Base-by-base conservation (phyloP, 345 rosid genomes). In the Trapa bicornis region DNA sequence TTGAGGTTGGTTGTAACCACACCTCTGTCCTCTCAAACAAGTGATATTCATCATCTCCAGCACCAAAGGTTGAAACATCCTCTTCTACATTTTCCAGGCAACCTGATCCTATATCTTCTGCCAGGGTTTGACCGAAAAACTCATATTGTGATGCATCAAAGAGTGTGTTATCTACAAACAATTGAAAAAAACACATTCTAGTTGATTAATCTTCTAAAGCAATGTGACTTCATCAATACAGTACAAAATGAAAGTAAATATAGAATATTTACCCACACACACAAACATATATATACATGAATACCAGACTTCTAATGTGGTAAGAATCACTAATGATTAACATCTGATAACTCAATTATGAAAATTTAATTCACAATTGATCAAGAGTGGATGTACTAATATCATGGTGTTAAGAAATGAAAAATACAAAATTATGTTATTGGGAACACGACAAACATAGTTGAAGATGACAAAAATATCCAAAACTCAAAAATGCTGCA, bases 1-100 rank as follows among this genome's bases (percentile, higher is more conserved):
- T 35, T 17, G 37, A 22, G 29, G 29, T 22, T 22, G 29, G 29
- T 17, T 39, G 16, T 62, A 33, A 22, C 16, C 66, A 42, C 73
- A 92, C 98, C 80, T 87, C 95, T 58, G 82, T 86, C 75, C 72
- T 83, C 60, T 92, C 88, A 75, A 91, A 91, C 82, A 91, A 77
- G 67, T 80, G 96, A 72, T 92, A 92, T 72, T 84, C 96, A 66
- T 92, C 96, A 71, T 83, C 86, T 10, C 70, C 81, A 61, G 89
- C 80, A 48, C 87, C 89, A 65, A 79, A 85, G 60, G 80, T 74
- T 35, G 82, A 61, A 67, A 75, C 56, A 10, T 66, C 79, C 69
- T 65, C 77, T 70, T 67, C 81, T 50, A 60, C 78, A 33, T 83
- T 89, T 48, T 84, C 95, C 48, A 92, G 74, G 35, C 84, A 91